These are phyloP conservation scores for Hapsidospora chrysogenum DNA, from an alignment of 495 filamentous ascomycete genomes.

Conservation along the genomic window DNA sequence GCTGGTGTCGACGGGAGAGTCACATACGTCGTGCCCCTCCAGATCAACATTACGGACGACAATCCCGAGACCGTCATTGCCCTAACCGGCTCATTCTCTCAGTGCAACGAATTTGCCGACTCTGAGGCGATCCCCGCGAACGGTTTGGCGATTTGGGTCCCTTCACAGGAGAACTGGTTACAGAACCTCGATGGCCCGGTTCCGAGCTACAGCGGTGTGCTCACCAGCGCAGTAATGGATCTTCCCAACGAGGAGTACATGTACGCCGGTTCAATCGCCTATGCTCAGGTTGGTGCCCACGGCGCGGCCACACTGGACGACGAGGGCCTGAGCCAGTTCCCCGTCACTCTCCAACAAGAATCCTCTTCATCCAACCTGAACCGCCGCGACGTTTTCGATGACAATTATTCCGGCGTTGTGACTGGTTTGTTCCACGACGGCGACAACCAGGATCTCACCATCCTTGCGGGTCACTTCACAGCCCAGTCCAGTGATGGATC, in stretches of 20 bases:
- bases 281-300: conserved; percentile 46
- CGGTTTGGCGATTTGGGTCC: conserved; percentile 91
- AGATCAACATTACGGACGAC: conserved; percentile 61
- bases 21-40: conserved; percentile 49
- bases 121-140: conserved; percentile 41
- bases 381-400: conserved; percentile 38
- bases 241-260: conserved; percentile 44
- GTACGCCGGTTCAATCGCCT: conserved; percentile 63
- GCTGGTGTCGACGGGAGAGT: conserved; percentile 77
- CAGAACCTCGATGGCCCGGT: conserved; percentile 56
- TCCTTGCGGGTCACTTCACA: conserved; percentile 77
- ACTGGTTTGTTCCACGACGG: conserved; percentile 60
- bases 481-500: conserved; percentile 53
- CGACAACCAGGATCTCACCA: conserved; percentile 58
- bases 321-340: conserved; percentile 34
- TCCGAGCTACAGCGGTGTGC: conserved; percentile 47
- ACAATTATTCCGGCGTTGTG: conserved; percentile 44
- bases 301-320: conserved; percentile 50
- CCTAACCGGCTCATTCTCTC: conserved; percentile 65
- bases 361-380: conserved; percentile 15
- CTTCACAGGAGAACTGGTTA: conserved; percentile 74
- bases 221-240: conserved; percentile 46
- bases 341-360: conserved; percentile 38
- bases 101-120: conserved; percentile 46
- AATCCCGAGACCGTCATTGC: conserved; percentile 57